Percentiles rank a stretch among this genome's conserved stretches.
Evolutionary conservation across 2,329 filamentous ascomycete species (phyloP).

Genomic region (Aureobasidium sp.): DNA sequence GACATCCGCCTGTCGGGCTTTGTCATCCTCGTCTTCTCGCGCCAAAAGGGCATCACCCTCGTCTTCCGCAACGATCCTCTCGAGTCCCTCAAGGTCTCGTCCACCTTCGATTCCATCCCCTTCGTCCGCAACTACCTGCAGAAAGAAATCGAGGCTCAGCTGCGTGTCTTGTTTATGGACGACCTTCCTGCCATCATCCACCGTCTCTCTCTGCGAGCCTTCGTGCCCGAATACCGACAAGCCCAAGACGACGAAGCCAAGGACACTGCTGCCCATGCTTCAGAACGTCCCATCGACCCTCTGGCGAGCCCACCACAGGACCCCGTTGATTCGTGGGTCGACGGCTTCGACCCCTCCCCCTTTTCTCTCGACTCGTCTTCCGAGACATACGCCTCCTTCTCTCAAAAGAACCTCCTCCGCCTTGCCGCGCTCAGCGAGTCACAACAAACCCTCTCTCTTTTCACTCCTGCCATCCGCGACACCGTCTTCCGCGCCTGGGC

Average conservation of each 20-base stretch:
- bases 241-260: slow-evolving; percentile 47
- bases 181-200: slow-evolving; percentile 96
- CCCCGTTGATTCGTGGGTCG: slow-evolving; percentile 68
- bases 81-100: slow-evolving; percentile 95
- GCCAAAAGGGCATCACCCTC: slow-evolving; percentile 90
- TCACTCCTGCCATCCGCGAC: slow-evolving; percentile 83
- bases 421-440: slow-evolving; percentile 77
- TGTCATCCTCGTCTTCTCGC: slow-evolving; percentile 95
- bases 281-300: slow-evolving; percentile 22
- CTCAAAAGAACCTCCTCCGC: slow-evolving; percentile 83
- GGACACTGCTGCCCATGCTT: slow-evolving; percentile 31
- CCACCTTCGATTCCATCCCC: slow-evolving; percentile 96
- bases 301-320: slow-evolving; percentile 43
- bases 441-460: slow-evolving; percentile 81
- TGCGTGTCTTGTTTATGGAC: slow-evolving; percentile 94
- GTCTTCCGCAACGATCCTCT: slow-evolving; percentile 98
- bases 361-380: slow-evolving; percentile 69
- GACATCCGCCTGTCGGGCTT: slow-evolving; percentile 94
- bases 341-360: slow-evolving; percentile 58
- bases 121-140: slow-evolving; percentile 97
- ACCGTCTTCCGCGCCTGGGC: slow-evolving; percentile 91
- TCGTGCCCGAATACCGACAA: slow-evolving; percentile 76
- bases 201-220: slow-evolving; percentile 75
- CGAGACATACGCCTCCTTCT: slow-evolving; percentile 84
- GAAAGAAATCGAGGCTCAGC: slow-evolving; percentile 86